Evolutionary conservation across 257 asterid species (phyloP).

Genomic region (Lycium barbarum): DNA sequence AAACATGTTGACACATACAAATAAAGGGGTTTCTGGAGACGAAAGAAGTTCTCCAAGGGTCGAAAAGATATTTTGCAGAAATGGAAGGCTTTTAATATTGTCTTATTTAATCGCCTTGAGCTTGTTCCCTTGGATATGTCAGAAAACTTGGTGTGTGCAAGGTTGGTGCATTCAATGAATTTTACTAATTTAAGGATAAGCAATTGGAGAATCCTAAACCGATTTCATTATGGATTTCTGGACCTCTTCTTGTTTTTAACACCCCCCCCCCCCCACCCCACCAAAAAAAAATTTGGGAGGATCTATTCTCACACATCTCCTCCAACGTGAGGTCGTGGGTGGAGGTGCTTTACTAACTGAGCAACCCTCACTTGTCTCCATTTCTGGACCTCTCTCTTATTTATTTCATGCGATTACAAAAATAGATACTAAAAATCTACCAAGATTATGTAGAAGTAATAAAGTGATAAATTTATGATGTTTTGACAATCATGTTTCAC

Average conservation of each 20-base stretch:
- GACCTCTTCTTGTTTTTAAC: too few relatives aligned
- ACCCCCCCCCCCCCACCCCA: too few relatives aligned
- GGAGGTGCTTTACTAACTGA: too few relatives aligned
- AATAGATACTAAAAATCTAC: neutral
- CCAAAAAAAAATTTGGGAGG: too few relatives aligned
- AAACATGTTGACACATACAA: neutral
- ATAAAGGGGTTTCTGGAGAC: neutral
- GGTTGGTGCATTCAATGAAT: too few relatives aligned
- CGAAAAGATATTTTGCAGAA: neutral
- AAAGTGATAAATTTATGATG: neutral
- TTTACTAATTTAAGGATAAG: too few relatives aligned
- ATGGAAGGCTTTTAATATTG: neutral
- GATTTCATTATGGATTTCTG: too few relatives aligned
- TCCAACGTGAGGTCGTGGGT: too few relatives aligned
- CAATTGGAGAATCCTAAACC: too few relatives aligned
- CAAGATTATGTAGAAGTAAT: neutral
- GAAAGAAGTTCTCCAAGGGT: neutral
- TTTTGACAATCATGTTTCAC: neutral
- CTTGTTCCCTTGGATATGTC: neutral
- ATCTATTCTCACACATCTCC: too few relatives aligned
- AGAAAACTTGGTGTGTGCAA: neutral
- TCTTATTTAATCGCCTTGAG: neutral
- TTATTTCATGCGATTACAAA: neutral
- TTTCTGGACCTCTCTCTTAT: constrained; percentile 8
- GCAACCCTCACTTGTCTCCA: too few relatives aligned